Evolutionary conservation across 2,329 filamentous ascomycete genomes (phyloP), one percentile per base, ranked within the genome.

Genomic region (Leptographium procerum): DNA sequence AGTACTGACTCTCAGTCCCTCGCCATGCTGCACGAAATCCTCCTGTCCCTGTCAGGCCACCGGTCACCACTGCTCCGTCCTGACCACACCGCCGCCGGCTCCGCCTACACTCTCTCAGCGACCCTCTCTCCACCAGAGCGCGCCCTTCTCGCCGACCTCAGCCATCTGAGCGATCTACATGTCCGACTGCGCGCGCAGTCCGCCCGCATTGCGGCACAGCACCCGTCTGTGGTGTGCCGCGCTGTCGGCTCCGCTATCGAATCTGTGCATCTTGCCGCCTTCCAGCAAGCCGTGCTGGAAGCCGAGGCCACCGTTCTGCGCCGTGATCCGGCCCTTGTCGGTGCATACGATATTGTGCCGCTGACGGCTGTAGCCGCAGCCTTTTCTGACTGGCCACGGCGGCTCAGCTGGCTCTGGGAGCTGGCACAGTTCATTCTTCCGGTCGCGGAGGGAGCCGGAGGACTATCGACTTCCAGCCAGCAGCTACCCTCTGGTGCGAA

Each of bases 21-120:
- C 47, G 34, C 65, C 65, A 99, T 99, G 94, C 88, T 99, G 72
- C 94, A 97, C 82, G 94, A 99, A 79, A 90, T 99, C 76, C 85
- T 97, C 73, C 86, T 99, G 73, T 92, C 91, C 71, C 85, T 97
- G 73, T 95, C 91, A 67, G 92, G 94, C 65, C 89, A 97, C 74
- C 87, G 89, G 63, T 96, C 92, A 64, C 87, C 91, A 65, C 83
- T 97, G 69, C 88, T 96, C 75, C 81, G 82, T 70, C 69, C 74
- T 65, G 70, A 65, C 74, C 68, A 72, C 74, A 66, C 77, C 66
- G 71, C 76, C 65, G 76, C 74, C 63, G 69, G 28, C 28, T 26
- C 36, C 19, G 24, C 10, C 45, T 24, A 22, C 33, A 10, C 73
- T 65, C 69, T 76, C 57, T 66, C 73, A 66, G 70, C 75, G 66